Base-by-base conservation (phyloP, 371 early-diverging fungal species). In the Zopfochytrium polystomum region DNA sequence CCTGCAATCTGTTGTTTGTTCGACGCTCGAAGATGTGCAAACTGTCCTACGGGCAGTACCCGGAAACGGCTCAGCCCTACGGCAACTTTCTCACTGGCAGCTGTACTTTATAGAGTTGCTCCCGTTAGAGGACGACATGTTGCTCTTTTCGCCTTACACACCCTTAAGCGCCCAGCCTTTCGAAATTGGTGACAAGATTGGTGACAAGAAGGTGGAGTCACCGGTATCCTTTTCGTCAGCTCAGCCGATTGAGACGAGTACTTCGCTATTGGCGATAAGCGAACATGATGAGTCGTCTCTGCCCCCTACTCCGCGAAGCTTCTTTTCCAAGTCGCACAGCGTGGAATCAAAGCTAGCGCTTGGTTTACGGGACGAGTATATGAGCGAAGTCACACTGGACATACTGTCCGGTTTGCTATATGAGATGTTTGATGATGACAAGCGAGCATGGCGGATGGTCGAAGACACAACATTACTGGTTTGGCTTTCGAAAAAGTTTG, bases 351-450 rank as follows among this genome's bases (percentile, higher is more conserved):
- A 18, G 38, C 7, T 38, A 11, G 7, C 11, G 38, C 7, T 18
- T 7, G 38, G 11, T 7, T 38, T 38, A 13, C 13, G 47, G 7
- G 47, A 47, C 7, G 47, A 47, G 7, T 23, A 18, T 3, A 27
- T 61, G 0, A 15, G 20, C 0, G 47, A 55, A 7, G 42, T 62
- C 2, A 45, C 50, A 9, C 23, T 45, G 20, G 51, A 63, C 9
- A 42, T 56, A 32, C 54, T 62, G 35, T 31, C 32, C 2, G 50
- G 13, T 9, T 25, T 11, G 4, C 18, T 46, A 35, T 63, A 15
- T 30, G 71, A 77, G 45, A 30, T 65, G 11, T 76, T 77, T 46
- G 67, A 71, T n/a, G 38, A 52, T 13, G 67, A 77, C 30, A 46
- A 60, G 38, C 48, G 51, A 26, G 71, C 61, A 26, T 73, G 68